Evolutionary conservation across 441 rosid species (phyloP), one percentile per base, ranked within the genome.

Genomic region (Erodium texanum): DNA sequence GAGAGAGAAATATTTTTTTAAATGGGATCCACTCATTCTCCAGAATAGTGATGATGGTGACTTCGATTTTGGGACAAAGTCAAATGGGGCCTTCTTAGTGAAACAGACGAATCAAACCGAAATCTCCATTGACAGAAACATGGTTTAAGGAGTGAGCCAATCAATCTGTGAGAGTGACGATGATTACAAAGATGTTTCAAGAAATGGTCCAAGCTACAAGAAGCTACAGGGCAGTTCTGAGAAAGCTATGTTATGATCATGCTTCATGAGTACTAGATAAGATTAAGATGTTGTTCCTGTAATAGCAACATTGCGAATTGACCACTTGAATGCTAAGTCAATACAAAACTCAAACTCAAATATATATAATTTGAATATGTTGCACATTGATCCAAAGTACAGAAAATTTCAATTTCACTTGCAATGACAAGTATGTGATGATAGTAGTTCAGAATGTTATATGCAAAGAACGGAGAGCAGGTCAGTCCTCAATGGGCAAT

Each of bases 401-500:
- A 43, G 50, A 41, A 43, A 11, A 11, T 12, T 43, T 43, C 12
- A n/a, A 43, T 43, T 43, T 43, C 50, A 43, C n/a, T 43, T 43
- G 50, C 50, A 43, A 43, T 43, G 50, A 43, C 50, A 43, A 43
- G 50, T 14, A 43, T 10, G 9, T 5, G 38, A 34, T 34, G 38
- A 34, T 34, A 32, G 8, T 7, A 34, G 38, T 34, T 43, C 50
- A 43, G 16, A 43, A 43, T 43, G 50, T 11, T 43, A 23, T 12
- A 29, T 64, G 62, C 38, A 56, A 68, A n/a, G 72, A 66, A 34
- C 38, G 1, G 38, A 34, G 38, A 34, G 14, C 36, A 15, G 27
- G 32, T 85, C 80, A 82, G 68, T 80, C 77, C 70, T 83, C 83
- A 64, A 68, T 71, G 16, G 97, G 89, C 81, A 91, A 69, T 63